These are phyloP conservation scores for Zymoseptoria brevis DNA, from an alignment of 2,329 filamentous ascomycete species.

Conservation along the genomic window DNA sequence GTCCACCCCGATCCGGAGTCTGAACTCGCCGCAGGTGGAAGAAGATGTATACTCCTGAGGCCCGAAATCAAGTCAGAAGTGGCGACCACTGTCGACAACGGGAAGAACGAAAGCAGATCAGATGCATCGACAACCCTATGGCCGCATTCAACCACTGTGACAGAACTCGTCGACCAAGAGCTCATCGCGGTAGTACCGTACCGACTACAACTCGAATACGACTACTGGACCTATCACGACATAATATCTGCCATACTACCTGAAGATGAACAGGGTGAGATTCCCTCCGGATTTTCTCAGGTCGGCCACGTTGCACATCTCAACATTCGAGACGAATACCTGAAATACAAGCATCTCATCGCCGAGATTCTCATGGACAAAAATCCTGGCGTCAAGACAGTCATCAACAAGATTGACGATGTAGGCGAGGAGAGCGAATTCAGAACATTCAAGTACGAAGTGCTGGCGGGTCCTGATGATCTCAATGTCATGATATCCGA, in stretches of 20 bases:
- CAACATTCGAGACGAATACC: slow-evolving; percentile 75
- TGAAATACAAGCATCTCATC: slow-evolving; percentile 79
- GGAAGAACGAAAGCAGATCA: background rate
- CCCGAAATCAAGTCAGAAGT: slow-evolving; percentile 35
- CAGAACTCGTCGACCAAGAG: slow-evolving; percentile 58
- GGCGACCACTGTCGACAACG: background rate
- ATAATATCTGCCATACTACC: slow-evolving; percentile 77
- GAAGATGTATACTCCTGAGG: slow-evolving; percentile 40
- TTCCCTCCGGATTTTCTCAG: slow-evolving; percentile 77
- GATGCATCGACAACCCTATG: slow-evolving; percentile 28
- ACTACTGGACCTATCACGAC: slow-evolving; percentile 80
- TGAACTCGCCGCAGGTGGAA: slow-evolving; percentile 39
- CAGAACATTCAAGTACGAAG: slow-evolving; percentile 86
- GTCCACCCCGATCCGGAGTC: slow-evolving; percentile 57
- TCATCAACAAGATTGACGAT: slow-evolving; percentile 91
- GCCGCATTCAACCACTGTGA: slow-evolving; percentile 68
- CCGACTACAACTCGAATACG: slow-evolving; percentile 68
- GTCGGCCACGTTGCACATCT: slow-evolving; percentile 90
- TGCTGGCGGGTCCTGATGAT: slow-evolving; percentile 73
- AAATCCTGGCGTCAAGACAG: slow-evolving; percentile 70
- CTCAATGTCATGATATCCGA: slow-evolving; percentile 77
- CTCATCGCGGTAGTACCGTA: slow-evolving; percentile 68
- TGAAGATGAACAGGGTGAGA: slow-evolving; percentile 67
- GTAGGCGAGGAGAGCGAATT: slow-evolving; percentile 81
- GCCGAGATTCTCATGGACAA: slow-evolving; percentile 85